Base-by-base conservation (phyloP, 2,329 filamentous ascomycete species). In the Clonostachys rosea region DNA sequence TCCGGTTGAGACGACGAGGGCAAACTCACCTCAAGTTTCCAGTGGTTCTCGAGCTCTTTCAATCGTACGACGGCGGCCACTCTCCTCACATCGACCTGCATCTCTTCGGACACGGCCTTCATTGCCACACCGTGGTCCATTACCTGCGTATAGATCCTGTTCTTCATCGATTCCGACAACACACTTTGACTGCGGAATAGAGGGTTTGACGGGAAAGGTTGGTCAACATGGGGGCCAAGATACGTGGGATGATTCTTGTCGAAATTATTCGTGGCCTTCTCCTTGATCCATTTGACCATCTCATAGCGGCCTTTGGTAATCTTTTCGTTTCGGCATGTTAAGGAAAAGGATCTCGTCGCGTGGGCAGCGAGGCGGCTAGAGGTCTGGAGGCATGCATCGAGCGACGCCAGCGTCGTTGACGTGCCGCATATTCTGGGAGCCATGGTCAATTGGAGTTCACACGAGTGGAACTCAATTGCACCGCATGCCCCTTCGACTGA, bases 11-110 rank as follows among this genome's bases (percentile, higher is more conserved):
- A 30, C 24, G 24, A 30, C 9, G 24, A 4, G 24, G 24, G 24
- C 9, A 37, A 48, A 63, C 89, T 77, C 78, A 96, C 91, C 75
- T 91, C 76, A 57, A 74, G 65, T 52, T 78, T 64, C 89, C 86
- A 91, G 54, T 85, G 74, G 70, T 86, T 90, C 71, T 96, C 90
- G 54, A 96, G 75, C 65, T 90, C 83, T 71, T 92, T 92, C 59
- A 96, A 72, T 58, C 91, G 76, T 49, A 95, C 86, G 17, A 95
- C 87, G 18, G 91, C 91, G 30, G 84, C 91, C 16, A 96, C 87
- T 57, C 91, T 79, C 59, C 88, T 81, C 67, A 95, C 86, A 59
- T 94, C 90, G 20, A 96, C 81, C 30, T 84, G 81, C 56, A 88
- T 78, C 59, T 89, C 79, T 2, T 86, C 86, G 60, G 89, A 91